Base-by-base conservation (phyloP, 306 rosid species). In the Astragalus glycyphyllos region DNA sequence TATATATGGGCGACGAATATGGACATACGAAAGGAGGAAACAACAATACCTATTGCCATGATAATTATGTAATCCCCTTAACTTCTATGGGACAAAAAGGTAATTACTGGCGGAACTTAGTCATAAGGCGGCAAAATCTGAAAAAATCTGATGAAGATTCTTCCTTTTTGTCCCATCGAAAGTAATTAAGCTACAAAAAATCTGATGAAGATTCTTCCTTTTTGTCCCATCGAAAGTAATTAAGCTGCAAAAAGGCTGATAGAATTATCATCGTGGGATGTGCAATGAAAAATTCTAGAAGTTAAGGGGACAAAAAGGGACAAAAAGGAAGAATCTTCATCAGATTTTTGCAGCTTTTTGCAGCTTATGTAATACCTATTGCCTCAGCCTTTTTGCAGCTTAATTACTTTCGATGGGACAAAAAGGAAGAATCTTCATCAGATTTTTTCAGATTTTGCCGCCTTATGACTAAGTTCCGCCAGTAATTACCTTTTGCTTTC, bases 1-100 rank as follows among this genome's bases (percentile, higher is more conserved):
- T 94, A 76, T 56, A 68, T 56, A 94, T 91, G 99, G 99, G 99
- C 7, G 99, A 94, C 74, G 99, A 94, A 83, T 94, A 94, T 46
- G 97, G 97, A 54, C 98, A 94, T 72, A 89, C 98, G n/a, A 94
- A 94, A 75, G 92, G 96, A 12, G 99, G 99, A 57, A 94, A 94
- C 86, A 94, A 94, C 88, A 94, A 94, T 79, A 85, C 96, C 69
- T 94, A 94, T 78, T 94, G 99, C 86, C 99, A 94, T 16, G 99
- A 94, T 83, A 87, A 89, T 76, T 73, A 86, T 68, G 99, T 94
- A 75, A 84, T 82, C 64, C 77, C 70, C 88, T 78, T 61, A 13
- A 77, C 65, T 42, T 31, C 68, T 75, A 66, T 77, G n/a, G n/a
- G n/a, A n/a, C n/a, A n/a, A 57, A 40, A 34, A 58, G 65, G 65